Evolutionary conservation across 2,329 filamentous ascomycete genomes (phyloP).

Genomic region (Dryadomyces sulphureus): DNA sequence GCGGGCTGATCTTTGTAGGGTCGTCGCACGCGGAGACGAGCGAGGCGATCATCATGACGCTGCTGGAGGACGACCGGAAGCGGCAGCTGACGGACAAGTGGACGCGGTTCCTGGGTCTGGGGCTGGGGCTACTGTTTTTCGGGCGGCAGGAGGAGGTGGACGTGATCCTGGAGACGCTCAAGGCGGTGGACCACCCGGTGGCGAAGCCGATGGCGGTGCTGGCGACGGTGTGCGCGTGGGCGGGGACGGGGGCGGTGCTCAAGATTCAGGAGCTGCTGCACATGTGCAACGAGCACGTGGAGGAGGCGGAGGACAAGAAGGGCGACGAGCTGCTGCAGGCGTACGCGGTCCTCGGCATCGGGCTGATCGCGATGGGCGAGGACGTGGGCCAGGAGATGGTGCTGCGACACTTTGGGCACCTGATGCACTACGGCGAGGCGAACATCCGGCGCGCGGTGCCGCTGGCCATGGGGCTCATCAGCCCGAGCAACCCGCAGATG

Average conservation of each 20-base stretch:
- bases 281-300: constrained; percentile 94
- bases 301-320: constrained; percentile 88
- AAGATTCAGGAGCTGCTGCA: constrained; percentile 96
- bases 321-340: constrained; percentile 90
- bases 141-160: constrained; percentile 98
- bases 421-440: constrained; percentile 97
- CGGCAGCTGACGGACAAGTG: constrained; percentile 93
- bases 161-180: constrained; percentile 89
- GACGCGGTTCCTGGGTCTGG: constrained; percentile 91
- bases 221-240: constrained; percentile 95
- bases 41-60: constrained; percentile 78
- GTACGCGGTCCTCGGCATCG: constrained; percentile 89
- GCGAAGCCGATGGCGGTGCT: constrained; percentile 89
- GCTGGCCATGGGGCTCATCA: constrained; percentile 90
- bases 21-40: constrained; percentile 84
- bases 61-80: constrained; percentile 86
- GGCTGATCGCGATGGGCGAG: constrained; percentile 93
- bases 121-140: constrained; percentile 86
- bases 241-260: constrained; percentile 87
- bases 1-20: constrained; percentile 84
- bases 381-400: constrained; percentile 99
- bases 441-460: constrained; percentile 96
- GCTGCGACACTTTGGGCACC: constrained; percentile 85
- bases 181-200: constrained; percentile 94
- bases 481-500: constrained; percentile 98